Evolutionary conservation across 371 early-diverging fungal species (phyloP).

Genomic region (Mortierella sp.): DNA sequence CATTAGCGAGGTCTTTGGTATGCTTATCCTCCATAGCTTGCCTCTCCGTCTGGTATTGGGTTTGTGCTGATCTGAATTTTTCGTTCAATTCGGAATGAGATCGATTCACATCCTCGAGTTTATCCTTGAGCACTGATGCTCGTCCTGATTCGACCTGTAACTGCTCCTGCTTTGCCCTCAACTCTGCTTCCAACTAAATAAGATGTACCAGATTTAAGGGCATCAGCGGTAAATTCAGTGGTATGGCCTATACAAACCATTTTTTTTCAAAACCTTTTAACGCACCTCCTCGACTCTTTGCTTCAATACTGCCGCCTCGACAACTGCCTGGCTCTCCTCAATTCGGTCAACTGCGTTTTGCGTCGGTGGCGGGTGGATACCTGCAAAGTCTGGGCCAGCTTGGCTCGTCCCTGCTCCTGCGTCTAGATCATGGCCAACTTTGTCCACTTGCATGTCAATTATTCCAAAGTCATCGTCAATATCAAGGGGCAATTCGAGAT

Average conservation of each 20-base stretch:
- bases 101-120: slow-evolving; percentile 10
- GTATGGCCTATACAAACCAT: background rate
- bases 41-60: slow-evolving; percentile 10
- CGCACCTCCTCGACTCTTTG: slow-evolving; percentile 33
- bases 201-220: background rate
- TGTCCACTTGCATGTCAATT: slow-evolving; percentile 7
- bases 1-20: slow-evolving; percentile 22
- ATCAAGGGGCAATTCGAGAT: slow-evolving; percentile 21
- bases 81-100: slow-evolving; percentile 3
- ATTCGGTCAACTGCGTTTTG: background rate
- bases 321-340: background rate
- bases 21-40: slow-evolving; percentile 25
- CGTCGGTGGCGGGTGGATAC: background rate
- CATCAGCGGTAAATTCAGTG: background rate
- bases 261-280: no score
- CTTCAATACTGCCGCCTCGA: slow-evolving; percentile 14
- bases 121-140: slow-evolving; percentile 25
- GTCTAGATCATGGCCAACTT: background rate
- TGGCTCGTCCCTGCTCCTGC: background rate
- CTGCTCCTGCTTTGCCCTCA: slow-evolving; percentile 22
- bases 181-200: slow-evolving; percentile 20
- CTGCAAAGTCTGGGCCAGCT: background rate
- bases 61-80: slow-evolving; percentile 5
- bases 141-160: slow-evolving; percentile 33
- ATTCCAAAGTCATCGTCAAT: slow-evolving; percentile 33